These are phyloP conservation scores for Diospyros kaki DNA, from an alignment of 148 eudicot genomes.

Conservation along the genomic window DNA sequence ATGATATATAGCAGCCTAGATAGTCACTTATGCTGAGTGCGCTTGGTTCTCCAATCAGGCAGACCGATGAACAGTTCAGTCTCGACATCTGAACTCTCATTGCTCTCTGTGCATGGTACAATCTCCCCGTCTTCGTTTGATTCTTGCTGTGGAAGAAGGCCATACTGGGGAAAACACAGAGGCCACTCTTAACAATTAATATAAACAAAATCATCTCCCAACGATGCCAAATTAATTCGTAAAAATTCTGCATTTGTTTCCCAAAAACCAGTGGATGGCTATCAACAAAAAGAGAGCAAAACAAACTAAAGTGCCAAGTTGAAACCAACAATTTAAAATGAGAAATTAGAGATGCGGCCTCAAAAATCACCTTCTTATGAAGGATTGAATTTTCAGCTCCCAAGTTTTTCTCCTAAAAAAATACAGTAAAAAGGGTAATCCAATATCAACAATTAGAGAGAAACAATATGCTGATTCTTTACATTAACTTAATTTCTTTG, in stretches of 20 bases:
- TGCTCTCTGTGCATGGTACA: constrained; percentile 1
- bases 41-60: constrained; percentile 37
- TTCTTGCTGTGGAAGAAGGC: constrained; percentile 18
- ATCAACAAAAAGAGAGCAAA: not conserved
- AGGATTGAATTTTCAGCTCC: constrained; percentile 39
- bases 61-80: constrained; percentile 56
- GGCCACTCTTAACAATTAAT: not conserved
- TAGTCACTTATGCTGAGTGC: not conserved
- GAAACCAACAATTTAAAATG: too few species aligned
- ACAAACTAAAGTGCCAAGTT: not conserved
- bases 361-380: constrained; percentile 28
- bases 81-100: constrained; percentile 52
- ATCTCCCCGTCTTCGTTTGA: constrained; percentile 17
- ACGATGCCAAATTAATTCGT: too few species aligned
- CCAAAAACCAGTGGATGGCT: not conserved
- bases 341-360: too few species aligned
- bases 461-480: not conserved
- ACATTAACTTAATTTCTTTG: too few species aligned
- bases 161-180: constrained; percentile 6
- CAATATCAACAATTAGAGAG: not conserved
- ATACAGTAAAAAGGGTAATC: not conserved
- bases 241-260: not conserved
- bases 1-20: too few species aligned
- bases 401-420: constrained; percentile 43
- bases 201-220: too few species aligned